Evolutionary conservation across 2,329 filamentous ascomycete genomes (phyloP), one percentile per base, ranked within the genome.

Genomic region (Rutstroemia sp.): DNA sequence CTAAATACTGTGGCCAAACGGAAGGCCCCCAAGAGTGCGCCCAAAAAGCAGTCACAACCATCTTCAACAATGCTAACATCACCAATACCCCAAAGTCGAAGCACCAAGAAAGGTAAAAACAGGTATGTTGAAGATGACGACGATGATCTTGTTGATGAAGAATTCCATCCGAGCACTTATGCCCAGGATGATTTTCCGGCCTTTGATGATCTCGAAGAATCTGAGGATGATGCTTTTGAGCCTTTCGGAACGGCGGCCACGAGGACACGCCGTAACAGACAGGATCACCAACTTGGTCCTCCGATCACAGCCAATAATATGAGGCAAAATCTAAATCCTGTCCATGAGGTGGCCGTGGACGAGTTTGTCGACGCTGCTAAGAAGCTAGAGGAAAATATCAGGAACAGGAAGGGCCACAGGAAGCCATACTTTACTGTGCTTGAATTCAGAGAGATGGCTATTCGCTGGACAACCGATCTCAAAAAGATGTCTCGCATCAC

Each of bases 361-460:
- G 73, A 77, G 30, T 94, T 92, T 66, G 76, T 89, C 21, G 68
- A 72, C 0, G 76, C 82, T 47, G 88, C 86, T 0, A 83, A 80
- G 64, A 70, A 71, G 19, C 55, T 82, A 16, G 82, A 86, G 63
- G 81, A 84, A 63, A 73, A 76, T 1, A 74, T 92, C 23, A 79
- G 86, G 63, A 80, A 82, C 60, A 74, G 75, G 23, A 80, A 81
- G 51, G 74, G 75, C 4, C 70, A 87, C 34, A 74, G 76, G 21
- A 77, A 79, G 4, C 76, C 78, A 3, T 73, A 86, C 0, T 94
- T 94, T 67, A 84, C 82, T 0, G 85, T 90, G 58, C 77, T 76
- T 21, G 77, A 89, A 14, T 78, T 91, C 51, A 81, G 84, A 38
- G 80, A 86, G 62, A 92, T 94, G 86, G 85, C 81, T 12, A 81